Base-by-base conservation (phyloP, 176 grass and related monocot species). In the Poa annua region DNA sequence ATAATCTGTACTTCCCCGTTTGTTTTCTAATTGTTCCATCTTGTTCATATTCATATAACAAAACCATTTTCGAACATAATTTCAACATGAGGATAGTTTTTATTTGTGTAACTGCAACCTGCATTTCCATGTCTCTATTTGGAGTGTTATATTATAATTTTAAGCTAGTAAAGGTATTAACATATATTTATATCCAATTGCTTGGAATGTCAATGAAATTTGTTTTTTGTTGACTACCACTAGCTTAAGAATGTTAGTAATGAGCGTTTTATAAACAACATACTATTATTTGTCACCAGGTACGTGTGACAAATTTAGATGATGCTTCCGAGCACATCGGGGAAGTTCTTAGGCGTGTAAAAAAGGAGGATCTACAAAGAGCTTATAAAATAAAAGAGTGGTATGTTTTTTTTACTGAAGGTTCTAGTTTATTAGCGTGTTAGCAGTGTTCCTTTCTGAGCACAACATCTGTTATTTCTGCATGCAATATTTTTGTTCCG, bases 291-390 rank as follows among this genome's bases (percentile, higher is more conserved):
- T 75, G 11, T 74, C 11, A 32, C 45, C 68, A 99, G 96, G 96
- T 96, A 8, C 93, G 96, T 48, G 93, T 99, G 59, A 99, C 96
- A 54, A 99, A 95, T 88, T 96, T 99, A 87, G 87, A 11, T 84
- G 93, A 99, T 88, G 93, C 96, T 68, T 81, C 96, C 75, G 93
- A 99, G 73, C 96, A 99, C 77, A 99, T 99, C 75, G 93, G 96
- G 29, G 96, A 96, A 80, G 96, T 99, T 87, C 66, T 99, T 55
- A 93, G 86, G 60, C 90, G 93, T 15, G 96, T 99, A 84, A 99
- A 96, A 71, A 99, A 87, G 75, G 85, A 93, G 74, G 93, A 98
- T 90, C 85, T 98, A 36, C 87, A 96, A 86, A 93, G 96, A 80
- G 96, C 96, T 14, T 98, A 98, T 80, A 98, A 96, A 85, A 91